Percentiles rank a stretch among this genome's conserved stretches.
These are phyloP conservation scores for Pyrenophora tritici-repentis DNA, from an alignment of 2,329 filamentous ascomycete species.

Conservation along the genomic window DNA sequence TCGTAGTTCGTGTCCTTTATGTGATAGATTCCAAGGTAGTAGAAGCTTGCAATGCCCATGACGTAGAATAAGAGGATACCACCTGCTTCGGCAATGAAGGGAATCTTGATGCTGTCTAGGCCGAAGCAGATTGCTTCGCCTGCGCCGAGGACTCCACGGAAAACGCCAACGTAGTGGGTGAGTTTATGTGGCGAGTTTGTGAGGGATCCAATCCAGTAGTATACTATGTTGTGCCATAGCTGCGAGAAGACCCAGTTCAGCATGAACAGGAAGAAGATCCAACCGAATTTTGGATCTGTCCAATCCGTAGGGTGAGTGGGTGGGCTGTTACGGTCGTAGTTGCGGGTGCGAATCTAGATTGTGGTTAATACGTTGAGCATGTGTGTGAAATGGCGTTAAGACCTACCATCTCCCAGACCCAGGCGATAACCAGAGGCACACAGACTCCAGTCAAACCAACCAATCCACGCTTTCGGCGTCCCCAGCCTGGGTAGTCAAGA, in stretches of 20 bases:
- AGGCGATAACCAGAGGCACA: constrained; percentile 33
- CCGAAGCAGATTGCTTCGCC: constrained; percentile 41
- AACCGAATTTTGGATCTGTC: constrained; percentile 32
- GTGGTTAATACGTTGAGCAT: not conserved
- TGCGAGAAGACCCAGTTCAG: constrained; percentile 39
- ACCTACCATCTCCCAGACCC: constrained; percentile 41
- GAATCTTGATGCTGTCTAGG: constrained; percentile 38
- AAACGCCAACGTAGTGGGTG: constrained; percentile 39
- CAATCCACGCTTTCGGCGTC: constrained; percentile 35
- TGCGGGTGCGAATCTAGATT: constrained; percentile 32
- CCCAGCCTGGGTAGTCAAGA: constrained; percentile 36
- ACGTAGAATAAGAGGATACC: constrained; percentile 38
- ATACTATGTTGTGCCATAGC: constrained; percentile 41
- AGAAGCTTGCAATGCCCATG: constrained; percentile 32
- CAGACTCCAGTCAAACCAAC: constrained; percentile 33
- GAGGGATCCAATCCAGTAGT: constrained; percentile 41
- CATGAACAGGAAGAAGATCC: constrained; percentile 40
- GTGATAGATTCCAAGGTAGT: constrained; percentile 34
- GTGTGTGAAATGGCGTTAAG: not conserved
- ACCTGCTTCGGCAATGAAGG: constrained; percentile 35
- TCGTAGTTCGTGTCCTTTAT: constrained; percentile 41
- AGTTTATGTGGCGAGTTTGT: constrained; percentile 41
- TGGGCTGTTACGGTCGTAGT: constrained; percentile 33
- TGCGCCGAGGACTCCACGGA: constrained; percentile 38
- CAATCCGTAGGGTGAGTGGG: constrained; percentile 35